A percentile compares a stretch with the other conserved stretches of the same genome.
These are phyloP conservation scores for Mycena polygramma DNA, from an alignment of 768 basidiomycete genomes.

Conservation along the genomic window DNA sequence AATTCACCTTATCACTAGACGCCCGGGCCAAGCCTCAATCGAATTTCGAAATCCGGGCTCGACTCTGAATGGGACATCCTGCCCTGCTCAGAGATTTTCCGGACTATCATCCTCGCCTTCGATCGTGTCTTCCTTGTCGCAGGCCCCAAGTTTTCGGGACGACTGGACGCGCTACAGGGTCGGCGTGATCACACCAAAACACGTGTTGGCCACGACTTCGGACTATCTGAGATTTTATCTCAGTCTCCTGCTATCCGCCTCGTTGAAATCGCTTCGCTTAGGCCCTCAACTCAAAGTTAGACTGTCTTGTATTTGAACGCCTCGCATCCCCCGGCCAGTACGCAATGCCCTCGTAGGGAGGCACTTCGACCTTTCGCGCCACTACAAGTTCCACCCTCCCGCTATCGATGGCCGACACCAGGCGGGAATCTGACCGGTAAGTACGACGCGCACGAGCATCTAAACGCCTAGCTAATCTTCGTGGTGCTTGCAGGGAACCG, in stretches of 20 bases:
- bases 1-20: neutral
- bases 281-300: constrained; percentile 6
- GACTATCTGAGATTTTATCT: constrained; percentile 1
- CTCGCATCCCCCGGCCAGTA: constrained; percentile 10
- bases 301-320: constrained; percentile 21
- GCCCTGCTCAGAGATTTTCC: constrained; percentile 14
- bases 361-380: constrained; percentile 13
- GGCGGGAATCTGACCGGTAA: neutral
- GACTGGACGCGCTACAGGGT: neutral
- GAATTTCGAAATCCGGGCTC: neutral
- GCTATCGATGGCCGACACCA: constrained; percentile 24
- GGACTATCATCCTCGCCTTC: neutral
- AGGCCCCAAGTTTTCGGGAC: neutral
- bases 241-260: constrained; percentile 1
- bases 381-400: constrained; percentile 4
- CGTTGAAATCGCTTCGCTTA: constrained; percentile 28
- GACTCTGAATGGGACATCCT: neutral
- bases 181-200: constrained; percentile 27
- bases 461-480: neutral
- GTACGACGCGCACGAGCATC: neutral
- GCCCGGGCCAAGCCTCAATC: neutral
- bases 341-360: constrained; percentile 29
- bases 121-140: constrained; percentile 26
- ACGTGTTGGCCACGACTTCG: constrained; percentile 22
- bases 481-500: neutral